Base-by-base conservation (phyloP, 306 rosid genomes). In the Fragaria vesca region DNA sequence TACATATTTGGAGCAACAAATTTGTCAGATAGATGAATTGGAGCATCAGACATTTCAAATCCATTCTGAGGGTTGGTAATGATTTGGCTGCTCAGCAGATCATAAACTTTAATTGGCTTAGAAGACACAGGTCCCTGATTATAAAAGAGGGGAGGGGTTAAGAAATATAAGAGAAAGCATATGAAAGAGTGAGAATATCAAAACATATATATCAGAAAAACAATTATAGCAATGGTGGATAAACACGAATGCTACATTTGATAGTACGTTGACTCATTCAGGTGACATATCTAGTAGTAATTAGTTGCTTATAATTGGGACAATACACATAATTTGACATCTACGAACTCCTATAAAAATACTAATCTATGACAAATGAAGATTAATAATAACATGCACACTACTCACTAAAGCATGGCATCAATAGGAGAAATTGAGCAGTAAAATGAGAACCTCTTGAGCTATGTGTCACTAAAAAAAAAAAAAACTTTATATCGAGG, bases 121-220 rank as follows among this genome's bases (percentile, higher is more conserved):
- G 79, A 78, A 68, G 88, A 63, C 83, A 87, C 87, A 40, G 82
- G 78, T 73, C 79, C 97, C 99, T 95, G 88, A 78, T 73, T 71
- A 72, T 32, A 32, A 32, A 32, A 32, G 51, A 61, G 62, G 65
- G 30, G 65, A 74, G 69, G 71, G 61, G 30, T 24, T 30, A 15
- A 74, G 69, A 80, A n/a, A 32, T 52, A 66, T 43, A 30, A 79
- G 67, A 57, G 42, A 67, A 40, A 18, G 46, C 21, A 70, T 26
- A 71, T 57, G 47, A 54, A 69, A 32, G 46, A 72, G 21, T 66
- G 40, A 74, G 11, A 30, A 12, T 6, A 40, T 52, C 21, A 21
- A 8, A 43, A 78, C 38, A 21, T 57, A 54, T 11, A n/a, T 5
- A 12, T 10, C 68, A 47, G 40, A 28, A 54, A 4, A 66, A 5